These are phyloP conservation scores for Cyberlindnera amylophila DNA, from an alignment of 805 yeast genomes.

Conservation along the genomic window DNA sequence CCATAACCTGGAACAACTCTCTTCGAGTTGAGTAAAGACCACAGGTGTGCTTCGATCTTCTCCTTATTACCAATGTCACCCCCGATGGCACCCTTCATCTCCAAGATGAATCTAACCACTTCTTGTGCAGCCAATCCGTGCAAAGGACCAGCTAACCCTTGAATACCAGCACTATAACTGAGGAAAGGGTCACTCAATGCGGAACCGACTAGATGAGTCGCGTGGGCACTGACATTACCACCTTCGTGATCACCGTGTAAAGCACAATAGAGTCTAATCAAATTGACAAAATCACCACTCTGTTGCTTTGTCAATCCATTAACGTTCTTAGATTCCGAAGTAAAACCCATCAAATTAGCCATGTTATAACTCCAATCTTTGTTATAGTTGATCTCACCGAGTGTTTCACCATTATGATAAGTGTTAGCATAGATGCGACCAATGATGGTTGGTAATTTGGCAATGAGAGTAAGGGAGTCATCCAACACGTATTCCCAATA, in stretches of 20 bases:
- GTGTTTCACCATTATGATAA: constrained; percentile 47
- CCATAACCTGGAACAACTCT: constrained; percentile 88
- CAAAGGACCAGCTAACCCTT: constrained; percentile 83
- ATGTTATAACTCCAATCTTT: constrained; percentile 75
- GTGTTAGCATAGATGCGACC: constrained; percentile 70
- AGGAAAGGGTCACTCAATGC: constrained; percentile 75
- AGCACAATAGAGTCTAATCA: constrained; percentile 69
- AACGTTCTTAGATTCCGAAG: constrained; percentile 33
- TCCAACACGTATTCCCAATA: constrained; percentile 77
- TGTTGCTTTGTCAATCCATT: constrained; percentile 32
- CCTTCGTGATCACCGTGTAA: constrained; percentile 82
- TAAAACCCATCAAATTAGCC: constrained; percentile 60
- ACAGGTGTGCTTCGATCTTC: constrained; percentile 61
- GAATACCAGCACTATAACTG: constrained; percentile 73
- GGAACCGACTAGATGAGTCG: constrained; percentile 79
- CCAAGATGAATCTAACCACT: constrained; percentile 69
- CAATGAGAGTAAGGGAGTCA: constrained; percentile 65
- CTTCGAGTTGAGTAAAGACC: constrained; percentile 68
- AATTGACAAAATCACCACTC: constrained; percentile 58
- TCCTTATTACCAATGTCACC: constrained; percentile 30
- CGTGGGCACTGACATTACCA: constrained; percentile 79
- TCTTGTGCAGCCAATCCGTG: constrained; percentile 87
- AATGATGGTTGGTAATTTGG: constrained; percentile 70
- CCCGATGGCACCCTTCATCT: constrained; percentile 49
- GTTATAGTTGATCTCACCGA: constrained; percentile 48